phyloP scores from a whole-genome alignment of 129 eudicot genomes.

The Arctium lappa region DNA sequence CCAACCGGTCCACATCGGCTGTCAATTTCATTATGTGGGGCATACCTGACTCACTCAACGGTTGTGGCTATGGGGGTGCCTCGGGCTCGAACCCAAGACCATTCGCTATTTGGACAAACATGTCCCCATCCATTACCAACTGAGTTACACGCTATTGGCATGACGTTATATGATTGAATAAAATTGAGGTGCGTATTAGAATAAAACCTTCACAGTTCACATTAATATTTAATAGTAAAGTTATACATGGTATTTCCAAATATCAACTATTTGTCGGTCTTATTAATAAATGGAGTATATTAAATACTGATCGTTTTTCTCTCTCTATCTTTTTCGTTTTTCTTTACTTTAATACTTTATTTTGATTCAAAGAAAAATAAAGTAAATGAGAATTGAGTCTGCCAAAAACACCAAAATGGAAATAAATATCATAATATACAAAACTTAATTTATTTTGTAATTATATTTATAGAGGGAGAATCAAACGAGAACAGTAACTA shows the following conservation, averaged over 20 bases:
- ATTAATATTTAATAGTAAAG: neutral
- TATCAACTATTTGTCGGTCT: conserved; percentile 6
- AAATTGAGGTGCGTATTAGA: neutral
- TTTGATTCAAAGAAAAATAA: neutral
- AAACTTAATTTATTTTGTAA: too few species aligned
- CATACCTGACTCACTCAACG: too few species aligned
- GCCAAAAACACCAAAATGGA: neutral
- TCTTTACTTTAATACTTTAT: neutral
- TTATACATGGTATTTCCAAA: neutral
- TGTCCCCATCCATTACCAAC: too few species aligned
- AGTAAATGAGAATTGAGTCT: neutral
- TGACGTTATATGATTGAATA: neutral
- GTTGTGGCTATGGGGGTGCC: too few species aligned
- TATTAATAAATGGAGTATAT: neutral
- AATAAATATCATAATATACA: neutral
- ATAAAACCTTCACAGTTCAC: neutral
- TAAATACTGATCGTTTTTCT: neutral
- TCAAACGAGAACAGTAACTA: too few species aligned
- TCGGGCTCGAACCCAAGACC: too few species aligned
- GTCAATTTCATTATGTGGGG: too few species aligned
- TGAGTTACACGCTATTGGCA: too few species aligned
- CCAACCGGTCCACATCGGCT: too few species aligned
- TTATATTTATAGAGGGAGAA: too few species aligned
- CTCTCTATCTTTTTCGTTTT: neutral
- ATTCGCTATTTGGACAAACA: too few species aligned